phyloP scores from a whole-genome alignment of 1,284 basidiomycete species.

The Rhodotorula mucilaginosa region DNA sequence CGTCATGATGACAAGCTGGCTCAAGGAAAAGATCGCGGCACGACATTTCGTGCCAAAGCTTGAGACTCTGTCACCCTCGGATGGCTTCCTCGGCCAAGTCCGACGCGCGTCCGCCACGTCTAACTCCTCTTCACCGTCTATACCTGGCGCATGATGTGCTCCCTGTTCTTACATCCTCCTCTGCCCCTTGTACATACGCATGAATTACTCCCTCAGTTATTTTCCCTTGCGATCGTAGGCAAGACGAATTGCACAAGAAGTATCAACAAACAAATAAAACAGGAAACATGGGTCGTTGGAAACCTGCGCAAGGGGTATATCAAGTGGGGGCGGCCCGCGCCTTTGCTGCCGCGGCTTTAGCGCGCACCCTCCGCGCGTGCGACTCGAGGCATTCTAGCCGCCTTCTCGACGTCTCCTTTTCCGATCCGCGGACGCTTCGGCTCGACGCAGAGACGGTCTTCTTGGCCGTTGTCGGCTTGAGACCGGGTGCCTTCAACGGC shows the following conservation, averaged over 20 bases:
- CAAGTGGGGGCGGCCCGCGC: neutral
- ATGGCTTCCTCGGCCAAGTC: neutral
- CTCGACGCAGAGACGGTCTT: slow-evolving; percentile 4
- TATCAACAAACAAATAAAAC: neutral
- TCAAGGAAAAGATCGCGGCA: neutral
- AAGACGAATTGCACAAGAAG: neutral
- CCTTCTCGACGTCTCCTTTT: neutral
- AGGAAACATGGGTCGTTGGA: neutral
- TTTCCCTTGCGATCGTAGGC: neutral
- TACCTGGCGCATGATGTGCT: neutral
- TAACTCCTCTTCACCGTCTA: neutral
- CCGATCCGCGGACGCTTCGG: neutral
- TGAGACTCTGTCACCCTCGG: neutral
- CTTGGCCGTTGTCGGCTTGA: neutral
- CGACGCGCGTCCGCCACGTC: neutral
- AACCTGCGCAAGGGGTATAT: neutral
- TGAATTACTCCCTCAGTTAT: neutral
- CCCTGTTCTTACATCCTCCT: neutral
- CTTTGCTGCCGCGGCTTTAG: slow-evolving; percentile 1
- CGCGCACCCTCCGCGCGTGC: slow-evolving; percentile 13
- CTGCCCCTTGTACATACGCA: neutral
- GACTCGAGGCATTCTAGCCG: slow-evolving; percentile 5
- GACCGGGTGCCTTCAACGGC: too few species aligned
- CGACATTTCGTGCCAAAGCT: neutral
- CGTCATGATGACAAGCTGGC: neutral